Evolutionary conservation across 257 asterid species (phyloP), one percentile per base, ranked within the genome.

Genomic region (Capsicum baccatum): DNA sequence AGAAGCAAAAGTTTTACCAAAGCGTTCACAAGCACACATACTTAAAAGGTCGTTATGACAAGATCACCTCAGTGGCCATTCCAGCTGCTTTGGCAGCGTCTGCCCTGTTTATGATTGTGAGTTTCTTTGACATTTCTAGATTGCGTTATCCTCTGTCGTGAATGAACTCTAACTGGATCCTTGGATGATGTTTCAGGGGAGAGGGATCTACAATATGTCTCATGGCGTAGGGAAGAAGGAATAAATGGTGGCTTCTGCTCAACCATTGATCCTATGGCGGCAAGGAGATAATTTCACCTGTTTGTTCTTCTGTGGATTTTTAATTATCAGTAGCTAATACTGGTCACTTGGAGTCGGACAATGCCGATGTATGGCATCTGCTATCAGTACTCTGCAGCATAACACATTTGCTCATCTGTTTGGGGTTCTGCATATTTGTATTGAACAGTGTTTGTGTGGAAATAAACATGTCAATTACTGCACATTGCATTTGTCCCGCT

Each of bases 31-130:
- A 83, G 56, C 84, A 83, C 73, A 86, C 86, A n/a, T 79, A 83
- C 83, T 26, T 85, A 79, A 85, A 83, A 80, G 88, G 86, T 66
- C 84, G 81, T 17, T 56, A 15, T 6, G 89, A 73, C 70, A 83
- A 70, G 85, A 14, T 86, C 33, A 86, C 89, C 54, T 86, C 89
- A 59, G 89, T 84, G 50, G 87, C 83, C 78, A 86, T 86, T 86
- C 87, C 89, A 56, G 69, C 68, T 64, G 87, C 85, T 60, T 70
- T 86, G 85, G 89, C 89, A 15, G 85, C 79, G 21, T 7, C 83
- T 56, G 78, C 87, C 4, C 10, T 86, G 37, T 70, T 21, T 79
- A 82, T 84, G 55, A 83, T 86, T 64, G 89, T 86, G 85, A 83
- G 89, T 83, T 39, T 35, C 39, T 50, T 52, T 5, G 21, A 37